Conservation (phyloP, 192 early-diverging fungal genomes). For the Coemansia erecta region DNA sequence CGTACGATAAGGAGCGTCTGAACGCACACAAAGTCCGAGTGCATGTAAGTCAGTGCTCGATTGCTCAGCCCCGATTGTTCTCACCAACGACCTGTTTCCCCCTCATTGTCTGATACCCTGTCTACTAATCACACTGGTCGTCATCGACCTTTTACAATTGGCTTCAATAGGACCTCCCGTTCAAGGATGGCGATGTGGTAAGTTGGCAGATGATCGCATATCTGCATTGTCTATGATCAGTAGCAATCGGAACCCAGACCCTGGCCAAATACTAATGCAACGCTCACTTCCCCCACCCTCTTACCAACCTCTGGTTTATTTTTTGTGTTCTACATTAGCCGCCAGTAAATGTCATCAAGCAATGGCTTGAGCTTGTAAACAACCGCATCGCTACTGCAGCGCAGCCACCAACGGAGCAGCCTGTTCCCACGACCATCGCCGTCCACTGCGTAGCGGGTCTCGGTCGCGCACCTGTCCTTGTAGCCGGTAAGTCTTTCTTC, state of each 20-base stretch:
- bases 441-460: slow-evolving; percentile 96
- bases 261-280: slow-evolving; percentile 1
- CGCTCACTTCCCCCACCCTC: not conserved
- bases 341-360: slow-evolving; percentile 50
- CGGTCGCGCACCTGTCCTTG: slow-evolving; percentile 91
- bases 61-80: not conserved
- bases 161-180: slow-evolving; percentile 65
- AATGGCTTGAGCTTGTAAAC: slow-evolving; percentile 68
- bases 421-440: slow-evolving; percentile 66
- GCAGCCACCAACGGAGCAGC: slow-evolving; percentile 12
- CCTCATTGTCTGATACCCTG: no score
- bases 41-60: slow-evolving; percentile 50
- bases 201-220: slow-evolving; percentile 8
- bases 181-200: slow-evolving; percentile 85
- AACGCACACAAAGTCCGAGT: slow-evolving; percentile 65
- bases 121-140: no score
- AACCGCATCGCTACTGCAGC: slow-evolving; percentile 45
- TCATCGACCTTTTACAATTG: no score
- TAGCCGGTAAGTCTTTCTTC: slow-evolving; percentile 55
- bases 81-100: no score
- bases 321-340: slow-evolving; percentile 23
- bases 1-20: slow-evolving; percentile 66
- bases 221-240: not conserved
- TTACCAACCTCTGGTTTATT: not conserved
- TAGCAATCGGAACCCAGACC: not conserved